Evolutionary conservation across 2,329 filamentous ascomycete genomes (phyloP), one percentile per base, ranked within the genome.

Genomic region (Trichoderma guizhouense): DNA sequence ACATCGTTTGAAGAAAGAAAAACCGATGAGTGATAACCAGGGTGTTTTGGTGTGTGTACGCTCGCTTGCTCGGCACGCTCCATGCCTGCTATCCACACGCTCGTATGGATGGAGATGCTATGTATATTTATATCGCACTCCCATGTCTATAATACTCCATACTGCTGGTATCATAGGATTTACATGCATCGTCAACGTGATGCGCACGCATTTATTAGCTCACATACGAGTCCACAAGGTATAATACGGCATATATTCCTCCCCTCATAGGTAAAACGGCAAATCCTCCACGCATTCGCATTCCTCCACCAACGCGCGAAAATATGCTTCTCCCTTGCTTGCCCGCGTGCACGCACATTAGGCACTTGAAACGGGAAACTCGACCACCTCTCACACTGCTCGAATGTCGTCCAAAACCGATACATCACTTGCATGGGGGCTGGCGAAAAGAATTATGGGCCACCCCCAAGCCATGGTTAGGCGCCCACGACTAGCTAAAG

Each of bases 381-480:
- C 61, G 9, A n/a, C 34, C 61, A 43, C 24, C 34, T 36, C 34
- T 36, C 34, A 36, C 34, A 36, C 34, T 8, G n/a, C n/a, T 53
- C 47, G 21, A 12, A 53, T 53, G 47, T 53, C 47, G 47, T 53
- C 47, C 47, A 53, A 57, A 67, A 67, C 47, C 64, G 64, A 67
- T 67, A 67, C 26, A 67, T 67, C 64, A 57, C 65, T 60, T 68
- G 53, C 53, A 60, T 47, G 30, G n/a, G 28, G 55, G 47, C 47
- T 36, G 36, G 36, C 39, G 18, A 6, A 15, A 9, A 66, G 30
- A 9, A 55, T 55, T 36, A 30, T 36, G 63, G 63, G 47, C 15
- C 14, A 36, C 15, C 15, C 39, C 36, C 28, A 39, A 64, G 62
- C 36, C 47, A 53, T 53, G 47, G 62, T 64, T 64, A 64, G 62